These are phyloP conservation scores for Rubroshorea leprosula DNA, from an alignment of 345 rosid species.

Conservation along the genomic window DNA sequence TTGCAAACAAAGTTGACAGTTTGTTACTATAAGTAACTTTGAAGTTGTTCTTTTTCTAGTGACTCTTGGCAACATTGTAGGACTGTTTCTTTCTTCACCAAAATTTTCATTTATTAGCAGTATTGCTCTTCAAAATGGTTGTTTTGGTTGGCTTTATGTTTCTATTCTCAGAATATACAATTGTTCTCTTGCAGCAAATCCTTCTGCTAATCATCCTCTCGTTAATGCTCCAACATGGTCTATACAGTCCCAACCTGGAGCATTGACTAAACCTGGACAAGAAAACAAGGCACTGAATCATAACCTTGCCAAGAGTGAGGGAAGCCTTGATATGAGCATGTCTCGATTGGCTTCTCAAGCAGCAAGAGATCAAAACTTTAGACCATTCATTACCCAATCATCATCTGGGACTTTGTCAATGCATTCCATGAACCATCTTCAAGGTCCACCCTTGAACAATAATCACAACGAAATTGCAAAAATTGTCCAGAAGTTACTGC, in stretches of 20 bases:
- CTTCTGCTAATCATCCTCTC: conserved; percentile 40
- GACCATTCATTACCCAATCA: conserved; percentile 55
- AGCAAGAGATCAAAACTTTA: conserved; percentile 48
- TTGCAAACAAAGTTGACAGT: neutral
- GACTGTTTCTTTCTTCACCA: conserved; percentile 6
- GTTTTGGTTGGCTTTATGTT: neutral
- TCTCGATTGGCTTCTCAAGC: conserved; percentile 35
- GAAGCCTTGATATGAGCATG: conserved; percentile 32
- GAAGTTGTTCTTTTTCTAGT: neutral
- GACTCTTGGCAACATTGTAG: neutral
- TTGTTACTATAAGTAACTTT: neutral
- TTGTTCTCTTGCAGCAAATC: conserved; percentile 43
- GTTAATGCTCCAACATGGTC: conserved; percentile 69
- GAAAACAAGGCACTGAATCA: conserved; percentile 52
- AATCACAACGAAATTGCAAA: conserved; percentile 66
- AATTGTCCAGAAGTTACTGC: conserved; percentile 61
- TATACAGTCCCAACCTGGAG: conserved; percentile 46
- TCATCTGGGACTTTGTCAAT: conserved; percentile 37
- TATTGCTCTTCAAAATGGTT: neutral
- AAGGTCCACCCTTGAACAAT: conserved; percentile 33
- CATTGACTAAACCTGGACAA: conserved; percentile 36
- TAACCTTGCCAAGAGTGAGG: conserved; percentile 38
- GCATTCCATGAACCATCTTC: conserved; percentile 47
- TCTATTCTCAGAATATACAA: neutral
- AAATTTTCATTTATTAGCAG: neutral